Evolutionary conservation across 768 basidiomycete species (phyloP).

Genomic region (Lactifluus echinatus): DNA sequence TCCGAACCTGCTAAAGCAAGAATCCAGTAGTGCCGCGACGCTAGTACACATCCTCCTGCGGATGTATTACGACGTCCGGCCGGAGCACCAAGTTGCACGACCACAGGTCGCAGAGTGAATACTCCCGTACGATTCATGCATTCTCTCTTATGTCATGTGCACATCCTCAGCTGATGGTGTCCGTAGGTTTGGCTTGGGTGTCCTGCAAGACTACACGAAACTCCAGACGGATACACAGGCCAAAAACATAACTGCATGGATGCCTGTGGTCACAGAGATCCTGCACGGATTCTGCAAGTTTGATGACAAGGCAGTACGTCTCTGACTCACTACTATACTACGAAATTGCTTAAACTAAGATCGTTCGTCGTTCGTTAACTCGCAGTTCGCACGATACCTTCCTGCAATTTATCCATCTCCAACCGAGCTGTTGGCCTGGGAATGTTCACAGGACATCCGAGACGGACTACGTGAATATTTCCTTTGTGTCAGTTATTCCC

Average conservation of each 20-base stretch:
- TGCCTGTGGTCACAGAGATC: slow-evolving; percentile 93
- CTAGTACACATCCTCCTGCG: slow-evolving; percentile 84
- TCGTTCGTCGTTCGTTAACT: neutral
- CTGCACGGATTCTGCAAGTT: slow-evolving; percentile 83
- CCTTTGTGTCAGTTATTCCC: slow-evolving; percentile 63
- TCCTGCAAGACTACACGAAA: slow-evolving; percentile 85
- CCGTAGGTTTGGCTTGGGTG: slow-evolving; percentile 72
- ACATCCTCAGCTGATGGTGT: slow-evolving; percentile 6
- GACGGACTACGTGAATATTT: slow-evolving; percentile 73
- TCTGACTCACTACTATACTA: neutral
- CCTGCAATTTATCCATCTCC: slow-evolving; percentile 86
- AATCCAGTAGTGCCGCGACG: slow-evolving; percentile 93
- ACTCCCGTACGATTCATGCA: slow-evolving; percentile 45
- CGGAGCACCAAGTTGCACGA: slow-evolving; percentile 76
- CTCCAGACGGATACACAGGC: slow-evolving; percentile 84
- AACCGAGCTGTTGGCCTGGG: slow-evolving; percentile 76
- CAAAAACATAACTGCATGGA: slow-evolving; percentile 96
- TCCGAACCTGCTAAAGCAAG: slow-evolving; percentile 95
- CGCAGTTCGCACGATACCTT: slow-evolving; percentile 79
- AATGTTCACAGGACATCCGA: slow-evolving; percentile 76
- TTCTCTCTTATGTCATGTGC: neutral
- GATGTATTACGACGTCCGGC: slow-evolving; percentile 91
- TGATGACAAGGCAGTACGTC: slow-evolving; percentile 81
- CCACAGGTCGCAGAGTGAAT: slow-evolving; percentile 70
- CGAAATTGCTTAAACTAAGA: neutral